These are phyloP conservation scores for Vinca major DNA, from an alignment of 305 asterid genomes.

Conservation along the genomic window DNA sequence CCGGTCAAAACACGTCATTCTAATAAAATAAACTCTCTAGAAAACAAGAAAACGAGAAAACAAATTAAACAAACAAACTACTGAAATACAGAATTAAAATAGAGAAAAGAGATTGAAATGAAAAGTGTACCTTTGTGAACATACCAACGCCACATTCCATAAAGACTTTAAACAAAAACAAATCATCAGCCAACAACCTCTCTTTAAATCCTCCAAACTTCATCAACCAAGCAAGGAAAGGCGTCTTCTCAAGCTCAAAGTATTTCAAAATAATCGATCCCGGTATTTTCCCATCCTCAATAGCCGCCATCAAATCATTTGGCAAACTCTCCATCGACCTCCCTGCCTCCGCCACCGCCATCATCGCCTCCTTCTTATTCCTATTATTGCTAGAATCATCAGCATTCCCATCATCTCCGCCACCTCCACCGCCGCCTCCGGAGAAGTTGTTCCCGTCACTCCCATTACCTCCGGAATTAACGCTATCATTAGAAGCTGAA, in stretches of 20 bases:
- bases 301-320: conserved; percentile 67
- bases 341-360: conserved; percentile 71
- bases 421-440: conserved; percentile 33
- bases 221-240: conserved; percentile 63
- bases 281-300: conserved; percentile 59
- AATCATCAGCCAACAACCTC: conserved; percentile 91
- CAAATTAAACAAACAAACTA: not conserved
- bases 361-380: conserved; percentile 51
- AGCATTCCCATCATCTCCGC: conserved; percentile 30
- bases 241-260: conserved; percentile 62
- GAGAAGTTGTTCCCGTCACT: conserved; percentile 8
- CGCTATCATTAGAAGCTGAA: conserved; percentile 12
- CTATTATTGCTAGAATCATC: conserved; percentile 33
- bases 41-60: too few species aligned
- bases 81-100: too few species aligned
- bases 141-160: conserved; percentile 93
- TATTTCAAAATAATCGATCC: conserved; percentile 52
- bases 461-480: conserved; percentile 23
- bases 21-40: too few species aligned
- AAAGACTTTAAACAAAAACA: conserved; percentile 69
- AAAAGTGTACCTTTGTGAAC: conserved; percentile 63
- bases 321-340: conserved; percentile 79
- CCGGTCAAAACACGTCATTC: too few species aligned
- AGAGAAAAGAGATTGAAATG: not conserved
- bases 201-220: conserved; percentile 80